Base-by-base conservation (phyloP, 1,284 basidiomycete genomes). In the Hemileia vastatrix region DNA sequence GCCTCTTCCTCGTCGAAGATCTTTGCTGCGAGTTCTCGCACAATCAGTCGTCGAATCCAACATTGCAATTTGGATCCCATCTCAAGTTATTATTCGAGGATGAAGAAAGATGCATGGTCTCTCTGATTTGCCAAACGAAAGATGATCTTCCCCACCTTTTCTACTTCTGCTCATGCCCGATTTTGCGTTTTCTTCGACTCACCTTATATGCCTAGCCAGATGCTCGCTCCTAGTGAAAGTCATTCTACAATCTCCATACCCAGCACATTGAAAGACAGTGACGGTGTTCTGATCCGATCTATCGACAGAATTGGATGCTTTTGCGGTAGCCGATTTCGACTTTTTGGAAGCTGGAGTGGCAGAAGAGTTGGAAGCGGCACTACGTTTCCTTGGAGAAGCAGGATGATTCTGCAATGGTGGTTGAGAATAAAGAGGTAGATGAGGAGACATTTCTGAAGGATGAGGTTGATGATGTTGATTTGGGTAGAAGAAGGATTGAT, bases 171-270 rank as follows among this genome's bases (percentile, higher is more conserved):
- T 24, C n/a, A 15, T 4, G 6, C 15, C 18, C 32, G 19, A 18
- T 21, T 19, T 18, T 11, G 27, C 32, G 1, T 32, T 13, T 19
- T 27, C 18, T 9, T 15, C 3, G 21, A 78, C 79, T 70, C 65
- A 90, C 90, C 91, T 81, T 72, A 96, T 90, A 80, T 97, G 93
- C 70, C 93, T 83, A 64, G 93, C 92, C 3, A 97, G 80, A 78
- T 96, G 93, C 77, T 96, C 93, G 76, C 87, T 90, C 75, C 93
- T 81, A 60, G 87, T 90, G 77, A 97, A 96, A 64, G 92, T 90
- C 90, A 96, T 96, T 67, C 87, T 83, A 78, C 93, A 96, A 61
- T 93, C 90, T 67, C 90, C 92, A 75, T 89, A 96, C 6, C 92
- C 92, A 64, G 86, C 83, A 79, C 93, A 97, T 71, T 92, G 88